Conservation (phyloP, 768 basidiomycete genomes). For the Agaricus bisporus region DNA sequence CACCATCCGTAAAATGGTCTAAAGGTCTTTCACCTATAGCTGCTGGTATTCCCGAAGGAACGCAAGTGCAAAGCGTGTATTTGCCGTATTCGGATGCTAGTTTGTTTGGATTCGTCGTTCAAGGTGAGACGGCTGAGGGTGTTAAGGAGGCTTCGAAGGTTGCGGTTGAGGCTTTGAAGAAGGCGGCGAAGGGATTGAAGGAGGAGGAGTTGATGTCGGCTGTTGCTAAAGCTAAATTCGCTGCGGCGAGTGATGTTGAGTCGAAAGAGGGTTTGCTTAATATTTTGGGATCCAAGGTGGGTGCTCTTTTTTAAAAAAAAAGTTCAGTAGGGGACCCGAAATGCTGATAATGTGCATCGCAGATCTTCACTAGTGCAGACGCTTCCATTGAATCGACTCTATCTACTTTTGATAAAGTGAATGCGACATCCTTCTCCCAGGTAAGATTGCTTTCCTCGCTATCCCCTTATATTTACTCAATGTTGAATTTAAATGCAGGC, state of each 20-base stretch:
- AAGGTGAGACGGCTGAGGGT: slow-evolving; percentile 54
- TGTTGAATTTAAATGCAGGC: slow-evolving; percentile 33
- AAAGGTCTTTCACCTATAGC: slow-evolving; percentile 66
- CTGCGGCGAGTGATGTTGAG: slow-evolving; percentile 66
- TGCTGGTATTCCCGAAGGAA: slow-evolving; percentile 46
- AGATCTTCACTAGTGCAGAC: slow-evolving; percentile 56
- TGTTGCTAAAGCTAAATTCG: slow-evolving; percentile 84
- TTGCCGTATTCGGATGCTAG: slow-evolving; percentile 90
- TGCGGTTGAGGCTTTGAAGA: slow-evolving; percentile 64
- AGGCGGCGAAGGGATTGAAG: slow-evolving; percentile 51
- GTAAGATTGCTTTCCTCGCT: slow-evolving; percentile 29
- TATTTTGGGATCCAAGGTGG: slow-evolving; percentile 60
- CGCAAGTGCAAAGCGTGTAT: slow-evolving; percentile 68
- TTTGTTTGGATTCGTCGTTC: slow-evolving; percentile 77
- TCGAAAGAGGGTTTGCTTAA: slow-evolving; percentile 59
- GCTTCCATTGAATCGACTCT: slow-evolving; percentile 58
- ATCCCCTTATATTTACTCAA: neutral
- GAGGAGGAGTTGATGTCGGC: slow-evolving; percentile 75
- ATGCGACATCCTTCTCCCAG: slow-evolving; percentile 62
- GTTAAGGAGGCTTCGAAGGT: slow-evolving; percentile 65
- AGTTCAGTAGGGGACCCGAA: slow-evolving; percentile 5
- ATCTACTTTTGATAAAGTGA: slow-evolving; percentile 64
- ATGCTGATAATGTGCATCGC: neutral
- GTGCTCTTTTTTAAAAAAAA: slow-evolving; percentile 17
- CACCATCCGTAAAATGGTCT: slow-evolving; percentile 84